phyloP scores from a whole-genome alignment of 441 rosid species.

The Euphorbia celastroides region DNA sequence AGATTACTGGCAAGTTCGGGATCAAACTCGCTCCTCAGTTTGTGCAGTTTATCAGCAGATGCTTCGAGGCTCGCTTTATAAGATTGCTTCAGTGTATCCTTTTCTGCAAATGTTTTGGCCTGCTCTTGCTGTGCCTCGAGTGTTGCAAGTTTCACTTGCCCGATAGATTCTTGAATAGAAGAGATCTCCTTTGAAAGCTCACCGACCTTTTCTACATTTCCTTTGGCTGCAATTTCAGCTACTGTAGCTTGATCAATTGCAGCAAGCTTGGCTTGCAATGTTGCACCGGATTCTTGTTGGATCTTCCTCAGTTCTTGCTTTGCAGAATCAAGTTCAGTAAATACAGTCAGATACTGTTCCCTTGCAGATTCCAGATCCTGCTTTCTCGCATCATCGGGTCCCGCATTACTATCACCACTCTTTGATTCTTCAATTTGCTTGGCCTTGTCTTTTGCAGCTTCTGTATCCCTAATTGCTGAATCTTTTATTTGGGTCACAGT shows the following conservation, averaged over 20 bases:
- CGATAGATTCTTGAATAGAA: conserved; percentile 62
- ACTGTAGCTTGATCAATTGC: conserved; percentile 57
- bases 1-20: conserved; percentile 60
- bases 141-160: conserved; percentile 66
- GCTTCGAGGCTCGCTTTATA: conserved; percentile 63
- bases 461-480: conserved; percentile 51
- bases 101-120: conserved; percentile 56
- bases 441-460: conserved; percentile 52
- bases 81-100: conserved; percentile 55
- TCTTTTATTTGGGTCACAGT: conserved; percentile 55
- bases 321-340: conserved; percentile 60
- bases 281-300: conserved; percentile 58
- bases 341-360: conserved; percentile 48
- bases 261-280: conserved; percentile 46
- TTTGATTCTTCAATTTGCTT: conserved; percentile 51
- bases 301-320: conserved; percentile 74
- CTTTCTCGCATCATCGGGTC: conserved; percentile 37
- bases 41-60: conserved; percentile 46
- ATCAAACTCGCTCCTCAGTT: conserved; percentile 58
- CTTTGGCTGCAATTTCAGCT: conserved; percentile 52
- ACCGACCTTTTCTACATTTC: conserved; percentile 55
- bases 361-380: conserved; percentile 49
- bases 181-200: conserved; percentile 68
- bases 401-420: conserved; percentile 26
- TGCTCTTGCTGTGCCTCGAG: conserved; percentile 65